Evolutionary conservation across 2,329 filamentous ascomycete species (phyloP).

Genomic region (Colletotrichum liaoningense): DNA sequence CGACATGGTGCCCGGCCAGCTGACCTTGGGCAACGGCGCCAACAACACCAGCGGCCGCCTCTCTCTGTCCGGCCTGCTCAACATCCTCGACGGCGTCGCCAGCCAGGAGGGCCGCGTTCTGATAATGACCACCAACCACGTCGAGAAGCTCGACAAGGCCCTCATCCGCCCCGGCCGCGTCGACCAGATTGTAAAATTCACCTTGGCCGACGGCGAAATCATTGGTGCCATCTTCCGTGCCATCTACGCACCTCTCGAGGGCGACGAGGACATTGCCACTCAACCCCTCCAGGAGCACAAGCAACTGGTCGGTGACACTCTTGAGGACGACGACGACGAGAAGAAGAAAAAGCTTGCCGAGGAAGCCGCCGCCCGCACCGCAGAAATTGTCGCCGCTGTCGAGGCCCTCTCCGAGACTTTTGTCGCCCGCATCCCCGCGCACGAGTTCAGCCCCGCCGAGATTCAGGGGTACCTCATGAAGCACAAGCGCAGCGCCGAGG

Average conservation of each 20-base stretch:
- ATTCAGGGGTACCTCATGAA: constrained; percentile 69
- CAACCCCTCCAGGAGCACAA: not conserved
- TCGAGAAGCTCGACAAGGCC: constrained; percentile 71
- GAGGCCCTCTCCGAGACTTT: constrained; percentile 60
- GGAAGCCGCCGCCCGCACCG: constrained; percentile 45
- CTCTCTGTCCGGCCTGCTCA: constrained; percentile 81
- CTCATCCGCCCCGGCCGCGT: constrained; percentile 72
- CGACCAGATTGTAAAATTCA: constrained; percentile 70
- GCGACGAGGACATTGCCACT: constrained; percentile 47
- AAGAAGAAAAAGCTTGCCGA: constrained; percentile 42
- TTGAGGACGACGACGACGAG: constrained; percentile 27
- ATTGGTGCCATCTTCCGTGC: constrained; percentile 66
- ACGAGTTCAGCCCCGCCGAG: constrained; percentile 70
- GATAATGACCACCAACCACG: constrained; percentile 75
- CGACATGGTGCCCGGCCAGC: constrained; percentile 48
- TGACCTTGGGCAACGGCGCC: constrained; percentile 44
- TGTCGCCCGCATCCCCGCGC: constrained; percentile 60
- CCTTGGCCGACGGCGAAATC: constrained; percentile 64
- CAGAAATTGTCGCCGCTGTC: constrained; percentile 53
- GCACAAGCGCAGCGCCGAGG: constrained; percentile 64
- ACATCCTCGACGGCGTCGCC: constrained; percentile 81
- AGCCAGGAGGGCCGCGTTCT: constrained; percentile 73
- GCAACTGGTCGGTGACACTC: too few species aligned
- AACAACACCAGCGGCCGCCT: constrained; percentile 51
- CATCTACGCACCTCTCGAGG: constrained; percentile 65